Evolutionary conservation across 2,329 filamentous ascomycete species (phyloP), one percentile per base, ranked within the genome.

Genomic region (Coniochaeta sp.): DNA sequence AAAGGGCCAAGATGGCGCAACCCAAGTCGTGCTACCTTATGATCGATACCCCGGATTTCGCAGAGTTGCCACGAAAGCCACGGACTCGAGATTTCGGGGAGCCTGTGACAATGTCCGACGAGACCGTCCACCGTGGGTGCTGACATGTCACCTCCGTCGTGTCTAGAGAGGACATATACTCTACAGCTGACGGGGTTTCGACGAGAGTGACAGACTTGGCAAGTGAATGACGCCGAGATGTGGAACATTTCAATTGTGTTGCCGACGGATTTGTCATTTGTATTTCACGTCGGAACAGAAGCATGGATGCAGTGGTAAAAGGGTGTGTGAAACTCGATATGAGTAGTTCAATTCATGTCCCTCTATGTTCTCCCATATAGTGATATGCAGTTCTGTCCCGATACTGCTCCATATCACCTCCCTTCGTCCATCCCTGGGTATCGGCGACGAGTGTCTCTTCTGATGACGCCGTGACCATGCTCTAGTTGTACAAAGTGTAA

Each of bases 381-480:
- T 24, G 24, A 52, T 9, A 28, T 28, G 47, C 47, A 52, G 47
- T 52, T 31, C 47, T 52, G 14, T 52, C 47, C 47, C 17, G 47
- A 52, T 52, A 31, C 22, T 52, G 19, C 55, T n/a, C 55, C 54
- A n/a, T 57, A 24, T 38, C 19, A n/a, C 43, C 19, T 47, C 47
- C 47, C 19, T 24, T 47, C 43, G 43, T 47, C 22, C 22, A 54
- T 56, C 50, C 40, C 19, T 58, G 60, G 58, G 60, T 62, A 63
- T 61, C 60, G 59, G 59, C 58, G 59, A 62, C 58, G 57, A 61
- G 28, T 50, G 28, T 38, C 52, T 43, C 52, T 57, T 60, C 57
- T 60, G 19, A 58, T 31, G 62, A 61, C 62, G 62, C 62, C 62
- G 38, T 63, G 47, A 61, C 59, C 57, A 62, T 63, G 62, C 62